Evolutionary conservation across 2,329 filamentous ascomycete genomes (phyloP), one percentile per base, ranked within the genome.

Genomic region (Paracamarosporium sp.): DNA sequence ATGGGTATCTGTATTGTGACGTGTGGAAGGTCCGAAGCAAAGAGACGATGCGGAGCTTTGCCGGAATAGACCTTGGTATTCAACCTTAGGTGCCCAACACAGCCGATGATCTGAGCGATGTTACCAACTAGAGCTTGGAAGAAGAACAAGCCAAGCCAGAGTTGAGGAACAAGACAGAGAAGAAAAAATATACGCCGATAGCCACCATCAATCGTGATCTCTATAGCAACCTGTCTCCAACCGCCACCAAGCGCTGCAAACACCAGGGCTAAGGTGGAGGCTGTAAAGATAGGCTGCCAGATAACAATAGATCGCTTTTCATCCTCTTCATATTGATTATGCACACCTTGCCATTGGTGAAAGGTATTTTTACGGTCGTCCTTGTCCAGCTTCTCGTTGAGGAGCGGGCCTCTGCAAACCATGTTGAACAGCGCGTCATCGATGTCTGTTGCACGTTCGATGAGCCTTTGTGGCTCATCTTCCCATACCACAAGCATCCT

Each of bases 21-120:
- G 70, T 92, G 90, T 2, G 90, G 90, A 15, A 93, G 81, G 71
- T 47, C 51, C 1, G 77, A 66, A 20, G 84, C 84, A 1, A 89
- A 87, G 8, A 88, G 83, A n/a, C 70, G 64, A n/a, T 58, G 60
- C 1, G 72, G 70, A 9, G 68, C 53, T 27, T 83, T 81, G 1
- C 90, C 91, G 0, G 91, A 94, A 78, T 90, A 95, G 80, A 89
- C 94, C 74, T 90, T 91, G 69, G 90, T 92, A 82, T 95, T 95
- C 67, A 84, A 79, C 30, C 83, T 85, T 74, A 94, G 82, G 71
- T 93, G 90, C 46, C 85, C 84, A 55, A 93, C 86, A 0, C 91
- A 90, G 5, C 91, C 91, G 56, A 93, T 85, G 80, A 94, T 92
- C 69, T 82, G 74, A 68, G 68, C 55, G 25, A 70, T 8, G 27